Evolutionary conservation across 176 grass and related monocot species (phyloP).

Genomic region (Panicum miliaceum): DNA sequence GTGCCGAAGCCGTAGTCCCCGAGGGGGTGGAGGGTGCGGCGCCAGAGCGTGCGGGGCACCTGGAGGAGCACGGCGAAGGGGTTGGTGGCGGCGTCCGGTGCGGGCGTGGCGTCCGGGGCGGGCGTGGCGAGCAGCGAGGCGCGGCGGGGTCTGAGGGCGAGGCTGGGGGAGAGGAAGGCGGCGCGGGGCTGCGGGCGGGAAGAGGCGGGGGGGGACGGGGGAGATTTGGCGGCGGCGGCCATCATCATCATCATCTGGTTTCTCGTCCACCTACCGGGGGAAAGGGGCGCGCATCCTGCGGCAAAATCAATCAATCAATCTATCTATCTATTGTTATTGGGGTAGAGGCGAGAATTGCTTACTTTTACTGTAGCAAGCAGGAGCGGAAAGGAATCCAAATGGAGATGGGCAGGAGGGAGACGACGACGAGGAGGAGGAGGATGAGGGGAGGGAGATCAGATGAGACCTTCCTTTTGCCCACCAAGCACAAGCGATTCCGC

Average conservation of each 20-base stretch:
- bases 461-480: no score
- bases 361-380: no score
- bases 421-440: no score
- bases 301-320: no score
- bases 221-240: background rate
- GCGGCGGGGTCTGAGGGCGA: background rate
- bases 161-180: background rate
- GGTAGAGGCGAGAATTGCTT: no score
- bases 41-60: constrained; percentile 45
- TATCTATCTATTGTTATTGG: no score
- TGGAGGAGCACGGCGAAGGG: background rate
- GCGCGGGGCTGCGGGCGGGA: background rate
- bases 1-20: constrained; percentile 86
- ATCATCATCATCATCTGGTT: background rate
- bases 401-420: no score
- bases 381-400: no score
- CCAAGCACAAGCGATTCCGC: no score
- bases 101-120: constrained; percentile 11
- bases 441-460: no score
- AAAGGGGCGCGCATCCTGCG: no score
- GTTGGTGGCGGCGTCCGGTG: background rate
- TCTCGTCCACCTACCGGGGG: no score
- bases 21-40: constrained; percentile 73
- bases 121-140: constrained; percentile 14
- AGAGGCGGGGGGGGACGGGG: constrained; percentile 19